Conservation (phyloP, 768 basidiomycete species). For the Agaricus blazei region DNA sequence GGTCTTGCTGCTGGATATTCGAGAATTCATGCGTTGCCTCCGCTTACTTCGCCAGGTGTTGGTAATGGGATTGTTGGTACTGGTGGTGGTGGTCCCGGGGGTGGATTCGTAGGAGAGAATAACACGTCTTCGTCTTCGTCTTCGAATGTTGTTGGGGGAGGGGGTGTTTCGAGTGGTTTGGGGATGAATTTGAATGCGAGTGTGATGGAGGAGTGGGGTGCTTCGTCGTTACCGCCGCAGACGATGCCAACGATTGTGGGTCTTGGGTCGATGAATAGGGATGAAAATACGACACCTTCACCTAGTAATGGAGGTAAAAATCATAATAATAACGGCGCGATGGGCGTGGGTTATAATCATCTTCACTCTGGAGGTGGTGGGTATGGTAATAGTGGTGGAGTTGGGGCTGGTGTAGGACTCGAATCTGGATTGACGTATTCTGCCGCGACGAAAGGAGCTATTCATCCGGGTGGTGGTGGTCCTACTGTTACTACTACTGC, state of each 20-base stretch:
- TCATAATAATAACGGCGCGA: neutral
- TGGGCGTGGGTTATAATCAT: neutral
- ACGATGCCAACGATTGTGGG: constrained; percentile 2
- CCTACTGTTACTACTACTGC: neutral
- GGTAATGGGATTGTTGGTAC: constrained; percentile 12
- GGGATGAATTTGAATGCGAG: constrained; percentile 19
- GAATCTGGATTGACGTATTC: constrained; percentile 44
- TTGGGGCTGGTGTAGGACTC: constrained; percentile 26
- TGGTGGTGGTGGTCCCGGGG: neutral
- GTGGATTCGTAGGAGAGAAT: neutral
- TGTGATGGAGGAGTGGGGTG: constrained; percentile 20
- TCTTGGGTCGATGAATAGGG: neutral
- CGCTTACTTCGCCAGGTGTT: constrained; percentile 30
- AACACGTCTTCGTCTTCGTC: neutral
- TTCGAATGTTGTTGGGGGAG: neutral
- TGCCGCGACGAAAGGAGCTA: constrained; percentile 21
- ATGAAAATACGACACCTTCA: constrained; percentile 5
- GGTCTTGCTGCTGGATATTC: constrained; percentile 90
- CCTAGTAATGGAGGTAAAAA: neutral
- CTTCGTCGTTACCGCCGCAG: constrained; percentile 14
- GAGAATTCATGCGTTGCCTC: constrained; percentile 73
- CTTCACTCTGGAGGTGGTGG: constrained; percentile 38
- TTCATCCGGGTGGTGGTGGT: neutral
- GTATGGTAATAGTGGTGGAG: neutral
- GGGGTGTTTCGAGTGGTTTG: constrained; percentile 9